Conservation (phyloP, 139 green algal genomes). For the Asterochloris erici region DNA sequence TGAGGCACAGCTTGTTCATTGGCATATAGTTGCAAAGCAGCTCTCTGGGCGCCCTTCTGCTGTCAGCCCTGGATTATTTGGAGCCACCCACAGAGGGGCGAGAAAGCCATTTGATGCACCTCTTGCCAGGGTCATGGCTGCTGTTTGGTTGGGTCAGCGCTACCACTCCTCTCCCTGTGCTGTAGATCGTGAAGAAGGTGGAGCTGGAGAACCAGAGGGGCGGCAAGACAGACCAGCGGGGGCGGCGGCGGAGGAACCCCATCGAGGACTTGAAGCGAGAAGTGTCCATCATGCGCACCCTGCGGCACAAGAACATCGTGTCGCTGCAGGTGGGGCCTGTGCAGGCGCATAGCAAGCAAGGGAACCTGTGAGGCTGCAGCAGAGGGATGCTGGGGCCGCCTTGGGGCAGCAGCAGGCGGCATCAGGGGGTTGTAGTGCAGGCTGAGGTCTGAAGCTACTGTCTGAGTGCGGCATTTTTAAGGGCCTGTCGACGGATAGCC, state of each 20-base stretch:
- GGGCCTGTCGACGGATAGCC: no score
- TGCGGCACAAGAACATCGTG: slow-evolving; percentile 76
- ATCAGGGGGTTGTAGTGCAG: no score
- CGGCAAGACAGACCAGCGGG: not conserved
- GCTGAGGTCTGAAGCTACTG: no score
- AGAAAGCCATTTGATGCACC: not conserved
- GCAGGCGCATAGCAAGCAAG: no score
- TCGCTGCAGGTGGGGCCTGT: slow-evolving; percentile 34
- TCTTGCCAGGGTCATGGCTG: not conserved
- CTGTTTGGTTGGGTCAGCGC: not conserved
- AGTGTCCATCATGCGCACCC: slow-evolving; percentile 84
- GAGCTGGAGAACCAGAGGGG: slow-evolving; percentile 20
- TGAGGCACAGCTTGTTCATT: no score
- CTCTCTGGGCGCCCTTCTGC: no score
- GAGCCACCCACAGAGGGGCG: not conserved
- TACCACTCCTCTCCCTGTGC: not conserved
- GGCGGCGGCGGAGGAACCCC: slow-evolving; percentile 24
- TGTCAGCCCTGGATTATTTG: no score
- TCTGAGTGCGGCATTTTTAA: no score
- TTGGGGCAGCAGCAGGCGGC: no score
- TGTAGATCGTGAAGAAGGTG: slow-evolving; percentile 49
- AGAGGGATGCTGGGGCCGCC: no score
- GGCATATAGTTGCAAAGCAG: no score
- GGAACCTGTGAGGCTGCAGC: no score
- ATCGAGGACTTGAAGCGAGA: slow-evolving; percentile 75